Evolutionary conservation across 371 early-diverging fungal species (phyloP), one percentile per base, ranked within the genome.

Genomic region (Amoeboaphelidium occidentale): DNA sequence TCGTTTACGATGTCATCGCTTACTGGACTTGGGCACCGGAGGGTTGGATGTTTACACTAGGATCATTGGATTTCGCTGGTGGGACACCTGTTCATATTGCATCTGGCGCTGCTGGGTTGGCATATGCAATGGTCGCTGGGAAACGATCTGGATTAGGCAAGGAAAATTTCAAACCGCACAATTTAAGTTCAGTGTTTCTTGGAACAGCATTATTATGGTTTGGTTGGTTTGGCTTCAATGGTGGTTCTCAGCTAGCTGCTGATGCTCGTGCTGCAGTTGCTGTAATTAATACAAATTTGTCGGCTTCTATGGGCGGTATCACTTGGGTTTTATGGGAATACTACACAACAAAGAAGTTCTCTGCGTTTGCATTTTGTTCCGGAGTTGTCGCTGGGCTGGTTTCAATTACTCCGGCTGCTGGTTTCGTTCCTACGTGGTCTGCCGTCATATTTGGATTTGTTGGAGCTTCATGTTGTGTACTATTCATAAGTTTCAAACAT

Each of bases 11-110:
- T 39, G 17, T 28, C 27, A 53, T 53, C 20, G 53, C 53, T 23
- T 53, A 46, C 43, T 53, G 53, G 53, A n/a, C 49, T 25, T 53
- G 53, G 53, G 39, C 39, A 26, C 52, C 46, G 47, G 20, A 54
- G 21, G 46, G 51, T 43, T 45, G 52, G 56, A 24, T 43, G 32
- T 21, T 42, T 14, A 49, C 23, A 39, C 55, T 87, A 53, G 87
- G 87, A 24, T 69, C 57, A 43, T 64, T 79, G 27, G 85, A 86
- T 63, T 87, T 75, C 50, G 88, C 87, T 27, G 85, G 86, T 23
- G 88, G 89, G 26, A 83, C 82, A 12, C 86, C 88, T 23, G 92
- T 92, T 43, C 89, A 92, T 56, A 81, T 88, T 26, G 63, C 80
- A 20, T 80, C 84, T 50, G 92, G 92, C 13, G 77, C 79, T 54